Base-by-base conservation (phyloP, 1,284 basidiomycete species). In the Microbotryum silenes-acaulis region DNA sequence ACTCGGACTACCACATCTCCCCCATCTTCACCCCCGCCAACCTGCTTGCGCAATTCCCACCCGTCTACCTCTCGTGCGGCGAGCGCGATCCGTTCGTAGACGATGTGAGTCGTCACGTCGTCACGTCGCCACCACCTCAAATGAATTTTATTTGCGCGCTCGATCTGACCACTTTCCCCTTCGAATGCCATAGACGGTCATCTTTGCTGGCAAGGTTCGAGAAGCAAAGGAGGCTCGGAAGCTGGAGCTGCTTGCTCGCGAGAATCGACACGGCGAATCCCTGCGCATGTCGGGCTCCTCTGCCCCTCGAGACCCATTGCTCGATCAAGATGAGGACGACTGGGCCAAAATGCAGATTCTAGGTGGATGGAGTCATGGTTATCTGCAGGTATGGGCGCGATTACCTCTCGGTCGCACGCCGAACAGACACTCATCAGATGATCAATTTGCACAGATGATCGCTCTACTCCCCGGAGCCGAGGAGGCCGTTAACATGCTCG, bases 1-100 rank as follows among this genome's bases (percentile, higher is more conserved):
- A 86, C 61, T 88, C 88, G 49, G 92, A 98, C 79, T 97, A 97
- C 76, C 86, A 88, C 77, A 85, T 97, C 65, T 96, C 91, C 14
- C 94, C 94, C 0, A 88, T 97, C 69, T 82, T 97, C 54, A 85
- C 92, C 4, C 94, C 94, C 0, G 79, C 81, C 44, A 79, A 84
- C 59, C 79, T 97, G 16, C 82, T 98, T 14, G 91, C 89, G 1
- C 86, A 90, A 72, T 96, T 97, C 76, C 94, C 94, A 45, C 91
- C 91, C 5, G 81, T 96, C 46, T 71, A 75, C 59, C 82, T 97
- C 63, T 85, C 75, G 8, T 77, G 76, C 62, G 76, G 77, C 27
- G 94, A 97, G 76, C 92, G 92, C 74, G 94, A 97, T 73, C 93
- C 93, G 0, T 91, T 97, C 71, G 91, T 96, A 31, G 92, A 96